Evolutionary conservation across 108 stramenopile species (phyloP).

Genomic region (Cyclotella atomus): DNA sequence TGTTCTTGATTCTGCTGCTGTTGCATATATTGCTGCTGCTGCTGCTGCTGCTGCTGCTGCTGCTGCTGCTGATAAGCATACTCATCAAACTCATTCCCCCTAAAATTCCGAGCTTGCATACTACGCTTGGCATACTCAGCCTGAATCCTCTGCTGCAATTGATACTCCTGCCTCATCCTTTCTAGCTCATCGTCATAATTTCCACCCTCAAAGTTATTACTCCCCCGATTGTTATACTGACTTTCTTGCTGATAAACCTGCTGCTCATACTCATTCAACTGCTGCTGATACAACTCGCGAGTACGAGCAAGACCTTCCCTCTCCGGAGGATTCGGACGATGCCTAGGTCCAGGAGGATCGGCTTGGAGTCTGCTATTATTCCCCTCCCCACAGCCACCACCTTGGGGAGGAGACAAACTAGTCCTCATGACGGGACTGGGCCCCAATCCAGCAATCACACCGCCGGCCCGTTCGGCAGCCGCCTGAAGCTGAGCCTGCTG

Average conservation of each 20-base stretch:
- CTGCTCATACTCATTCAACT: constrained; percentile 9
- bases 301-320: constrained; percentile 27
- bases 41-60: constrained; percentile 19
- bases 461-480: constrained; percentile 25
- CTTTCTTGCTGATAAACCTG: constrained; percentile 9
- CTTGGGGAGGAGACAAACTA: not conserved
- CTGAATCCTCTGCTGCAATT: constrained; percentile 22
- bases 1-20: constrained; percentile 24
- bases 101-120: constrained; percentile 1
- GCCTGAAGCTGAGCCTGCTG: constrained; percentile 36
- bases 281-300: constrained; percentile 23
- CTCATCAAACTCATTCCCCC: constrained; percentile 1
- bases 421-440: not conserved
- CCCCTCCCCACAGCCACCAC: not conserved
- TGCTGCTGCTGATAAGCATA: constrained; percentile 7
- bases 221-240: constrained; percentile 6
- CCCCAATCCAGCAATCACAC: constrained; percentile 6
- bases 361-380: not conserved
- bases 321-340: constrained; percentile 31
- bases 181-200: constrained; percentile 19
- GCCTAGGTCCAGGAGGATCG: constrained; percentile 25
- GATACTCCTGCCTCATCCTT: constrained; percentile 21
- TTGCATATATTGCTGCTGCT: constrained; percentile 9
- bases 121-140: constrained; percentile 5
- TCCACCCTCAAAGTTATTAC: not conserved